Base-by-base conservation (phyloP, 306 rosid genomes). In the Castanopsis chinensis region DNA sequence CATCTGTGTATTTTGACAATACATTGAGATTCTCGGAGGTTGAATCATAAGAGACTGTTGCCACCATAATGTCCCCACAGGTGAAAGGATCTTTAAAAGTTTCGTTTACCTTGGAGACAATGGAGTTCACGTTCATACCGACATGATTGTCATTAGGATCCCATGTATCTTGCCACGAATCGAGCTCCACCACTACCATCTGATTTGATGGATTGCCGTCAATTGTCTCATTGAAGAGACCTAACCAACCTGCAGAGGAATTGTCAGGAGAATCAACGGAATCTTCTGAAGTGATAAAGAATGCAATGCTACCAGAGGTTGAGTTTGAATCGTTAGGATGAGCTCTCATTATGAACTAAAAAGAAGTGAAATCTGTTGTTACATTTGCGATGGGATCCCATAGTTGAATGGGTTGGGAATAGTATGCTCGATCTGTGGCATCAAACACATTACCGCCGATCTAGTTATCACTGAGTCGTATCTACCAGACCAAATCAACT, bases 151-250 rank as follows among this genome's bases (percentile, higher is more conserved):
- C 23, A 19, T 1, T 7, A 8, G 87, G 85, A 69, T 81, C 86
- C 79, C 83, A 63, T 6, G 20, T 0, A 41, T 89, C 81, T 12
- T 5, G 9, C 70, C 30, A 76, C 28, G 85, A 82, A 81, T 89
- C 92, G 49, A 83, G 84, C 80, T 89, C 90, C 41, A 86, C 87
- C 12, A 83, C 88, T 19, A 85, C 74, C 54, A 83, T 84, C 3
- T 77, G 53, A 28, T 73, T 56, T 3, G 52, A 27, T 8, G 19
- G 0, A 2, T 14, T 74, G 5, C 21, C 6, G 4, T 17, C 0
- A 3, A 13, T 21, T 18, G 33, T 55, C 1, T 63, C 13, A 73
- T 60, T 5, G 45, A 68, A 13, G 9, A 77, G 80, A 15, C 67
- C 80, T 3, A 77, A 68, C 56, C 54, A 69, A 14, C 75, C 57